phyloP scores from a whole-genome alignment of 1,284 basidiomycete species.

The Thecaphora thlaspeos region DNA sequence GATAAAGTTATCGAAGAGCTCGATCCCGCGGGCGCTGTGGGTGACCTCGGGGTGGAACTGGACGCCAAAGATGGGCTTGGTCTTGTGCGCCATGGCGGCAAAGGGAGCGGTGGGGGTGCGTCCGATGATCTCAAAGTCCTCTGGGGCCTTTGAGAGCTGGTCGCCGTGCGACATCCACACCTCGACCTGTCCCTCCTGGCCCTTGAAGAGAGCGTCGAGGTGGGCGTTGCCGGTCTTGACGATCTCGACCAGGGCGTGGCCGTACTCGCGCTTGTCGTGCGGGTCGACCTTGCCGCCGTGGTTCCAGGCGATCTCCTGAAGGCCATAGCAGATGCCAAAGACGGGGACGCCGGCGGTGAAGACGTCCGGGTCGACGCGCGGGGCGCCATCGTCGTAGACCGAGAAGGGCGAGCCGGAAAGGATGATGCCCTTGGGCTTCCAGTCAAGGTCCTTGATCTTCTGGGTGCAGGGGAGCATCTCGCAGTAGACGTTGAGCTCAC shows the following conservation, averaged over 20 bases:
- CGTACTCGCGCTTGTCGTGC: constrained; percentile 92
- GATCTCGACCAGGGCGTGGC: constrained; percentile 79
- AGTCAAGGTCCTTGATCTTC: constrained; percentile 81
- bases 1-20: constrained; percentile 86
- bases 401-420: constrained; percentile 98
- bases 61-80: constrained; percentile 89
- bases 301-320: constrained; percentile 96
- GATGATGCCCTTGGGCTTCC: constrained; percentile 97
- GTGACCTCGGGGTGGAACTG: constrained; percentile 99
- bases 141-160: constrained; percentile 78
- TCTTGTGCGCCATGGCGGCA: constrained; percentile 87
- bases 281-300: constrained; percentile 82
- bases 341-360: constrained; percentile 87
- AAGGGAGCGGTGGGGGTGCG: constrained; percentile 84
- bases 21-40: constrained; percentile 84
- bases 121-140: constrained; percentile 84
- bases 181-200: constrained; percentile 74
- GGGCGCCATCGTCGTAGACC: constrained; percentile 89
- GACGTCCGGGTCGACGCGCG: constrained; percentile 93
- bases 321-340: constrained; percentile 95
- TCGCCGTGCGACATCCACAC: constrained; percentile 99
- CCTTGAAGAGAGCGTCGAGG: constrained; percentile 76
- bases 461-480: constrained; percentile 97
- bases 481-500: constrained; percentile 96
- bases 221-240: constrained; percentile 66